These are phyloP conservation scores for Nitzschia palea DNA, from an alignment of 108 stramenopile species.

Conservation along the genomic window DNA sequence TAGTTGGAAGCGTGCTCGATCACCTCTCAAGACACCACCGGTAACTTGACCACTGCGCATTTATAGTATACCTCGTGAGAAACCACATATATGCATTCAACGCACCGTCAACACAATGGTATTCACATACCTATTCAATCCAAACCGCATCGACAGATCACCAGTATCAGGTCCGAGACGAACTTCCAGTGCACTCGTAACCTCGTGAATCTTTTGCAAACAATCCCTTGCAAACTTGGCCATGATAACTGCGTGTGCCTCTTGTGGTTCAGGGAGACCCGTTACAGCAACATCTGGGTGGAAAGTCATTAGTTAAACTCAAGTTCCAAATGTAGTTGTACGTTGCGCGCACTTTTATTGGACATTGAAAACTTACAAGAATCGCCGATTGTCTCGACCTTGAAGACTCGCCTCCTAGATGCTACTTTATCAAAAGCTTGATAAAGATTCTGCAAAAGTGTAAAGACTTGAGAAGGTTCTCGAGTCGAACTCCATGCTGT, in stretches of 20 bases:
- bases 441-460: neutral
- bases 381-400: too few relatives aligned
- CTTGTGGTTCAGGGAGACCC: constrained; percentile 9
- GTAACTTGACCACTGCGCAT: constrained; percentile 22
- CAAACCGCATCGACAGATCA: constrained; percentile 17
- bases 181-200: constrained; percentile 2
- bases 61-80: too few relatives aligned
- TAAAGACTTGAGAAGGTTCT: neutral
- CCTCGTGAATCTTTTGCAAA: neutral
- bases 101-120: too few relatives aligned
- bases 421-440: neutral
- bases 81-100: too few relatives aligned
- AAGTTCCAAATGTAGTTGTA: too few relatives aligned
- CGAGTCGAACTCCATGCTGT: constrained; percentile 3
- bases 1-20: constrained; percentile 17
- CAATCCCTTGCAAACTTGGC: constrained; percentile 22
- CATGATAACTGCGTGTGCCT: constrained; percentile 18
- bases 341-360: neutral
- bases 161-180: constrained; percentile 9
- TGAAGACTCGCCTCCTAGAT: neutral
- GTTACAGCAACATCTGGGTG: constrained; percentile 18
- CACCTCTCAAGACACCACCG: constrained; percentile 19
- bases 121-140: neutral
- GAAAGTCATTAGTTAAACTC: too few relatives aligned
- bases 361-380: neutral